Evolutionary conservation across 176 grass and related monocot genomes (phyloP).

Genomic region (Phoenix roebelenii): DNA sequence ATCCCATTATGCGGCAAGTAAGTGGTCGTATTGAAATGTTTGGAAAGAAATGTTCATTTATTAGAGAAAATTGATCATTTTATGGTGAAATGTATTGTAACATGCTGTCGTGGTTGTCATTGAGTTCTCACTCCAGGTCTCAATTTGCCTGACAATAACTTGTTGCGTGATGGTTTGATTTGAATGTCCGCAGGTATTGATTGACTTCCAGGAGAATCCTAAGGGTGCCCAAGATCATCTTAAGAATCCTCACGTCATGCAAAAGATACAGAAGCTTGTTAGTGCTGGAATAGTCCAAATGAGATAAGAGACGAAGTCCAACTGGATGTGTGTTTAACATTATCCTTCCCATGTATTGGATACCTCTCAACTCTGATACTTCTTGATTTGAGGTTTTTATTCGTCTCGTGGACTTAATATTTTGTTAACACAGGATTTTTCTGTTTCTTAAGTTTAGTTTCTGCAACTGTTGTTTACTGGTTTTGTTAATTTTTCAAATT

Average conservation of each 20-base stretch:
- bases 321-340: too few species aligned
- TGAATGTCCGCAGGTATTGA: slow-evolving; percentile 38
- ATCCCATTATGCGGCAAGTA: slow-evolving; percentile 90
- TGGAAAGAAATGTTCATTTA: too few species aligned
- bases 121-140: neutral
- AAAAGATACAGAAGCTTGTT: slow-evolving; percentile 82
- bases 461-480: too few species aligned
- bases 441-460: too few species aligned
- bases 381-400: too few species aligned
- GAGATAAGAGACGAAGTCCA: slow-evolving; percentile 21
- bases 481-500: too few species aligned
- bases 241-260: slow-evolving; percentile 77
- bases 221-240: slow-evolving; percentile 52
- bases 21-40: too few species aligned
- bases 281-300: slow-evolving; percentile 72
- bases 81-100: neutral
- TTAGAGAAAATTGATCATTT: slow-evolving; percentile 1
- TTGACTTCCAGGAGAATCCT: slow-evolving; percentile 87
- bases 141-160: neutral
- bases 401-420: too few species aligned
- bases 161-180: neutral
- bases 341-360: too few species aligned
- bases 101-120: neutral
- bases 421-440: too few species aligned
- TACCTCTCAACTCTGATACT: too few species aligned